Conservation (phyloP, 768 basidiomycete genomes). For the Trametes elegans region DNA sequence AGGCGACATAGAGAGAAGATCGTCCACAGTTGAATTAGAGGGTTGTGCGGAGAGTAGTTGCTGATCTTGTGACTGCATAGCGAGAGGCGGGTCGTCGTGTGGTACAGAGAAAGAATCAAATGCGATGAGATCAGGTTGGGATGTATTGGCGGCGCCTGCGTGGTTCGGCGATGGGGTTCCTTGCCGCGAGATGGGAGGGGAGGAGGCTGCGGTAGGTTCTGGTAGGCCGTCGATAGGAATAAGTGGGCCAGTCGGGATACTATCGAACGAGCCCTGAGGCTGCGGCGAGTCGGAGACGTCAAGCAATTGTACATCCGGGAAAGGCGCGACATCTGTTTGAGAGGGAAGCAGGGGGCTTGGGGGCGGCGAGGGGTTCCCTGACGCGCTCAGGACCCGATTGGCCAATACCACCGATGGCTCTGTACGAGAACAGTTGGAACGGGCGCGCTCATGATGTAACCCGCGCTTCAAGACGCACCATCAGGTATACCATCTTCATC, state of each 20-base stretch:
- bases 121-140: slow-evolving; percentile 36
- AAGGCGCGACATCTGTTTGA: slow-evolving; percentile 17
- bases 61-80: neutral
- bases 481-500: slow-evolving; percentile 34
- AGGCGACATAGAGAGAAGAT: slow-evolving; percentile 27
- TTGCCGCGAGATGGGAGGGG: neutral
- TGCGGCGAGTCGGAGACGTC: neutral
- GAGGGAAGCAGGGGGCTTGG: slow-evolving; percentile 31
- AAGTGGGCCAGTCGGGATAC: neutral
- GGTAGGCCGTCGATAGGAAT: neutral
- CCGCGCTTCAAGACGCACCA: slow-evolving; percentile 26
- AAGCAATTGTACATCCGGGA: slow-evolving; percentile 7
- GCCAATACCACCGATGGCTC: slow-evolving; percentile 72
- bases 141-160: slow-evolving; percentile 8
- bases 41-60: neutral
- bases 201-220: neutral
- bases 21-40: slow-evolving; percentile 16
- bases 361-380: slow-evolving; percentile 75
- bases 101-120: slow-evolving; percentile 42
- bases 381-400: slow-evolving; percentile 62
- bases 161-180: neutral
- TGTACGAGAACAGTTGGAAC: neutral
- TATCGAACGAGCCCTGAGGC: neutral
- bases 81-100: neutral
- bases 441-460: neutral